Percentiles rank a stretch among this genome's conserved stretches.
phyloP scores from a whole-genome alignment of 2,329 filamentous ascomycete species.

The Arthrobotrys pseudoclavata region DNA sequence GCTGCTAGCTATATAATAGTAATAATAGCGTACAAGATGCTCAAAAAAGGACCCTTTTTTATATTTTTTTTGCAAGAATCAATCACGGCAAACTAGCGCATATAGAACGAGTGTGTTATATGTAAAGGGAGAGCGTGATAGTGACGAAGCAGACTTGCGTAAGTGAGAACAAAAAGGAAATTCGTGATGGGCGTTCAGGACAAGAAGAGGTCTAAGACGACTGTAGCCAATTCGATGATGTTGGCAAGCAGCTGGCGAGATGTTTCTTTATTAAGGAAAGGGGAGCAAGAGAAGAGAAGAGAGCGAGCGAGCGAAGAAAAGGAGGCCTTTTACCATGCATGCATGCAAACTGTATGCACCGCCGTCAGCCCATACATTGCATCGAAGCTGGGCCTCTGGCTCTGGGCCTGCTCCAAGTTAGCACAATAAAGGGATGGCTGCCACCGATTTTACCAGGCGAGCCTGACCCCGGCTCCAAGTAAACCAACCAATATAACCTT shows the following conservation, averaged over 20 bases:
- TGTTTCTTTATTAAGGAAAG: slow-evolving; percentile 29
- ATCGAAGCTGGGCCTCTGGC: slow-evolving; percentile 35
- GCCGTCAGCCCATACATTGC: slow-evolving; percentile 8
- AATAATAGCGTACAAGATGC: slow-evolving; percentile 18
- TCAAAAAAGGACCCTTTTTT: slow-evolving; percentile 15
- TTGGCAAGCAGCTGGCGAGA: slow-evolving; percentile 34
- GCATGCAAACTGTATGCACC: slow-evolving; percentile 21
- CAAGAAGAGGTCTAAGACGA: slow-evolving; percentile 21
- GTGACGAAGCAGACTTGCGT: slow-evolving; percentile 35
- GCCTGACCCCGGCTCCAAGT: slow-evolving; percentile 39
- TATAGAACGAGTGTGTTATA: slow-evolving; percentile 43
- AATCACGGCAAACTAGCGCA: slow-evolving; percentile 45
- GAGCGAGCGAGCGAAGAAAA: slow-evolving; percentile 47
- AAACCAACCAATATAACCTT: slow-evolving; percentile 44
- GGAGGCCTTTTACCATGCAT: slow-evolving; percentile 39
- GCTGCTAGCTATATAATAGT: slow-evolving; percentile 11
- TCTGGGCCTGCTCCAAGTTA: slow-evolving; percentile 24
- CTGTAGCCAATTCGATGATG: slow-evolving; percentile 28
- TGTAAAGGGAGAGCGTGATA: slow-evolving; percentile 30
- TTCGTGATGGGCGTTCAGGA: slow-evolving; percentile 57
- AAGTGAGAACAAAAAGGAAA: slow-evolving; percentile 53
- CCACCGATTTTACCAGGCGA: slow-evolving; percentile 57
- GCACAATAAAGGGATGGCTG: slow-evolving; percentile 56
- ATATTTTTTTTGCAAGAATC: slow-evolving; percentile 18
- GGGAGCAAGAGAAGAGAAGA: slow-evolving; percentile 35